Evolutionary conservation across 257 asterid genomes (phyloP), one percentile per base, ranked within the genome.

Genomic region (Jaltomata sinuosa): DNA sequence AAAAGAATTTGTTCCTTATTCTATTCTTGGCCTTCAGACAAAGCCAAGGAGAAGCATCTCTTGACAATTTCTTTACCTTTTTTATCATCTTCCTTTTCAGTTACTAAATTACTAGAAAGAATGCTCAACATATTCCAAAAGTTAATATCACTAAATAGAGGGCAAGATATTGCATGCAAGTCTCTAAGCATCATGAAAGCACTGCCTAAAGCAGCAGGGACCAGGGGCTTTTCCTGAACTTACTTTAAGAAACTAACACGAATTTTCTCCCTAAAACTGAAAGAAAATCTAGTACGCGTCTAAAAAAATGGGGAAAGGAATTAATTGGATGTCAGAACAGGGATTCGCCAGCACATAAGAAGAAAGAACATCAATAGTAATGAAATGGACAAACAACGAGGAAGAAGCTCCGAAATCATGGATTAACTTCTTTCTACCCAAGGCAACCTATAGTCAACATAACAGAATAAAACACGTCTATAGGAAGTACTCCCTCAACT

Each of bases 1-100:
- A 90, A 86, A 85, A 83, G 94, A 90, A 93, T 93, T 89, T 86
- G 87, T 90, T 92, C 95, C 81, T 74, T 87, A 87, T 90, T 87
- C 94, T 88, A 92, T 87, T 89, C 95, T 91, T 90, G 85, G 88
- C 92, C 92, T 89, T 90, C 91, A 87, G 88, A 90, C 90, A 82
- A 93, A 89, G 93, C 85, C 91, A 93, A 77, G 42, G 38, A 89
- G 88, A 85, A 87, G 91, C 88, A 92, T 89, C 87, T 86, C 84
- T 84, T 54, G 40, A 77, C 62, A 77, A 69, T 80, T 53, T n/a
- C 82, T 83, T 65, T 87, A 82, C 50, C 59, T 83, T 81, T 38
- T 53, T 36, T 42, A 81, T 74, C 62, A 32, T 54, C 22, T 62
- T 84, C 69, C 62, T 8, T 65, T 55, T 83, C 42, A 50, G 32